Evolutionary conservation across 2,329 filamentous ascomycete species (phyloP), one percentile per base, ranked within the genome.

Genomic region (Diaporthe aspalathi): DNA sequence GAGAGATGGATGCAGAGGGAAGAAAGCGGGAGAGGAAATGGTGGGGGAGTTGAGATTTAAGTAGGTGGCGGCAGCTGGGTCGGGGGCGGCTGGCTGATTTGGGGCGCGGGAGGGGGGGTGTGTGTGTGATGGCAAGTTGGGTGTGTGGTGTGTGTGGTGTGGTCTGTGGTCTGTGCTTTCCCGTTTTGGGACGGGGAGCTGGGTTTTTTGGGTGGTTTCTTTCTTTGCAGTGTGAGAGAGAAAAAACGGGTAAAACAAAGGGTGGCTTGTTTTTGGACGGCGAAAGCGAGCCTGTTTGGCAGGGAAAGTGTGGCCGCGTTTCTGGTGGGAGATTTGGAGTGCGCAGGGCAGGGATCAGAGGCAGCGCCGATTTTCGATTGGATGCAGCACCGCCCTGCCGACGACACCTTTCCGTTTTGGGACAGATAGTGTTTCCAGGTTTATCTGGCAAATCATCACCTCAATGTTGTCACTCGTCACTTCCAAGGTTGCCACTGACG

Each of bases 21-120:
- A 79, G 80, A 76, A 78, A 79, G 75, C 53, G 75, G 79, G 74
- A 81, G 83, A 74, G 73, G 76, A 75, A 75, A 70, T 74, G 77
- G 83, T 82, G 82, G 85, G 84, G 85, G 84, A 82, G 78, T 76
- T 75, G 74, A 75, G 77, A 75, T 80, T 82, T 83, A 82, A 79
- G 78, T 82, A 81, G 76, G 78, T 75, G 66, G 74, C 72, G 62
- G 68, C 57, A 68, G 67, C 70, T 72, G 70, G 40, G 52, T 74
- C 75, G 74, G 77, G 74, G 76, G 76, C 78, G 76, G 76, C 75
- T 75, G 79, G 80, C 80, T 82, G 80, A 82, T 82, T 67, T 80
- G 76, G 75, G 73, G 74, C n/a, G n/a, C n/a, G n/a, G n/a, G n/a
- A n/a, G 66, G 72, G 72, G 72, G 73, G 72, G 38, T 74, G 73